Conservation (phyloP, 176 grass and related monocot genomes). For the Raddia distichophylla region DNA sequence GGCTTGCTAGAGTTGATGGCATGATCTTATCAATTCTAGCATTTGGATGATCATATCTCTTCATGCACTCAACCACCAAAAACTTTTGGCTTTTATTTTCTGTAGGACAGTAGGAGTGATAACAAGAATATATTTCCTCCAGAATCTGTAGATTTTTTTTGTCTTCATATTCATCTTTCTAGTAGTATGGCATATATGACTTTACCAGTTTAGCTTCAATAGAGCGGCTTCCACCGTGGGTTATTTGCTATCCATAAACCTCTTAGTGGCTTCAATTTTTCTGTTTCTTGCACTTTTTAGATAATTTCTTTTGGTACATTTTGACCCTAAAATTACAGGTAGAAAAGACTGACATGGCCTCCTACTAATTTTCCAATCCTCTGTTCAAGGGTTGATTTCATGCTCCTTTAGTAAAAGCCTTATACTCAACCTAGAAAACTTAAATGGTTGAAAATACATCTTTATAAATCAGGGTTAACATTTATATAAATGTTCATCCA, state of each 20-base stretch:
- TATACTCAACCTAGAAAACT: not conserved
- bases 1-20: conserved; percentile 5
- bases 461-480: no score
- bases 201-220: conserved; percentile 2
- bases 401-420: not conserved
- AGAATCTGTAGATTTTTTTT: conserved; percentile 19
- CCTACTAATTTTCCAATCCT: not conserved
- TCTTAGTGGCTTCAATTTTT: not conserved
- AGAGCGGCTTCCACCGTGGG: conserved; percentile 17
- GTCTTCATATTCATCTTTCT: conserved; percentile 5
- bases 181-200: conserved; percentile 5
- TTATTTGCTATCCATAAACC: conserved; percentile 11
- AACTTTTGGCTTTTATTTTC: not conserved
- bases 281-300: conserved; percentile 14
- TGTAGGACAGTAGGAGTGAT: not conserved
- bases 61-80: not conserved
- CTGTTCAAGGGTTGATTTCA: conserved; percentile 17
- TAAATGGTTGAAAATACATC: no score
- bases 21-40: conserved; percentile 12
- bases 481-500: no score
- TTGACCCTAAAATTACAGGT: not conserved
- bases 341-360: conserved; percentile 7
- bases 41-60: not conserved
- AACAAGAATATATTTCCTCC: conserved; percentile 20
- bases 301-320: not conserved